Evolutionary conservation across 2,329 filamentous ascomycete genomes (phyloP).

Genomic region (Fusarium coicis): DNA sequence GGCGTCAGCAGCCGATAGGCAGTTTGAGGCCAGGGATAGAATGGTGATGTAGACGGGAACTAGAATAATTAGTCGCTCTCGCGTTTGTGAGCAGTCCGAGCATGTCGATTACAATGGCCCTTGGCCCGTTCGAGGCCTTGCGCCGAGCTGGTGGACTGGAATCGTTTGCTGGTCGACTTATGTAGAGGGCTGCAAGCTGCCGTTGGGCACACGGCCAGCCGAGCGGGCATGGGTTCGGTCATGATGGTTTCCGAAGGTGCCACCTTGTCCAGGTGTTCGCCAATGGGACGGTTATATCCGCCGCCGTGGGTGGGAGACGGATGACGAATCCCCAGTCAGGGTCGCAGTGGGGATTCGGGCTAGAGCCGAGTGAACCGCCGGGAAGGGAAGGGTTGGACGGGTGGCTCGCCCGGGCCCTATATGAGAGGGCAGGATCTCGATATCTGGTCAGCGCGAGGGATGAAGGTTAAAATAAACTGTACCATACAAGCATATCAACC

Average conservation of each 20-base stretch:
- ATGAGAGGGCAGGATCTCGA: constrained; percentile 42
- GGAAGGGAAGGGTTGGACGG: constrained; percentile 43
- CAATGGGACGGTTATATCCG: constrained; percentile 51
- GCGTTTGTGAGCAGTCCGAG: constrained; percentile 23
- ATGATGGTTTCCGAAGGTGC: constrained; percentile 43
- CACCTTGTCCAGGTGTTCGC: constrained; percentile 46
- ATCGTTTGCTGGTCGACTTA: constrained; percentile 32
- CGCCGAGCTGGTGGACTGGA: constrained; percentile 43
- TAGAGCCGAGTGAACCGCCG: constrained; percentile 54
- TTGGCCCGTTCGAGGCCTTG: constrained; percentile 46
- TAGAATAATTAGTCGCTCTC: constrained; percentile 20
- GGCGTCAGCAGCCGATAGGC: constrained; percentile 43
- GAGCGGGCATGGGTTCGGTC: constrained; percentile 38
- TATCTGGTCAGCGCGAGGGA: constrained; percentile 38
- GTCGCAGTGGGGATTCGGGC: constrained; percentile 50
- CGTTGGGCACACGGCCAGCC: constrained; percentile 40
- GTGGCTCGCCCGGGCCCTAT: constrained; percentile 37
- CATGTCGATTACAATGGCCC: constrained; percentile 35
- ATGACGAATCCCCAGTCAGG: constrained; percentile 49
- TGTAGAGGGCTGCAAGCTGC: constrained; percentile 42
- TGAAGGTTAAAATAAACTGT: constrained; percentile 19
- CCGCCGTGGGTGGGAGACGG: constrained; percentile 43
- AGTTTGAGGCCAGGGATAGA: constrained; percentile 32
- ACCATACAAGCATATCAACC: background rate
- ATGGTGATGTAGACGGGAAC: constrained; percentile 31